Conservation (phyloP, 306 rosid genomes). For the barrel medic (Medicago truncatula) region MtrunA17r5.0-ANR NC_053043.1:49080501-49081000, state of each 20-base stretch:
- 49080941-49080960: too few species aligned
- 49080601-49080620: conserved; percentile 69
- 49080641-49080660: conserved; percentile 47
- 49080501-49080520: conserved; percentile 46
- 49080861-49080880: not conserved
- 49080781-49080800: not conserved
- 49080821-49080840: not conserved
- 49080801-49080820: too few species aligned
- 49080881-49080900: too few species aligned
- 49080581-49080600: conserved; percentile 50
- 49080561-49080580: conserved; percentile 49
- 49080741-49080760: not conserved
- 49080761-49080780: not conserved
- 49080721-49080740: not conserved
- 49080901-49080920: too few species aligned
- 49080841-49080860: not conserved
- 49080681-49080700: not conserved
- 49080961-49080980: too few species aligned
- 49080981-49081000: too few species aligned
- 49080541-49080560: conserved; percentile 64
- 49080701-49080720: not conserved
- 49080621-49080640: conserved; percentile 82
- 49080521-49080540: conserved; percentile 51
- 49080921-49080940: too few species aligned
- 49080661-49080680: not conserved